Base-by-base conservation (phyloP, 345 rosid genomes). In the Murraya paniculata region DNA sequence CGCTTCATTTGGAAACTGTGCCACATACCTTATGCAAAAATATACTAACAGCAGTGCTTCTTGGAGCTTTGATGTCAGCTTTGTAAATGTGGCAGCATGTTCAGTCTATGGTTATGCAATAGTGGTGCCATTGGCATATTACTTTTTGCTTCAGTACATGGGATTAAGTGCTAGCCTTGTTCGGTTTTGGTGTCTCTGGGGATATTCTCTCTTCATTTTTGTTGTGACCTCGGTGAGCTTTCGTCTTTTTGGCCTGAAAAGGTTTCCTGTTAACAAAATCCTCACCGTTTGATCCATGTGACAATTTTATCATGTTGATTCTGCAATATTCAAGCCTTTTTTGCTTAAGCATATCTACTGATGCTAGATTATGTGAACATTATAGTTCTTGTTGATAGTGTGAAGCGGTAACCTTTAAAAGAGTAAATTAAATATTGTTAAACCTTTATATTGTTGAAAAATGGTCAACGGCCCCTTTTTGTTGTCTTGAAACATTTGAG, bases 121-220 rank as follows among this genome's bases (percentile, higher is more conserved):
- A 78, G 76, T 90, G 80, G 94, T 92, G 72, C 98, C 99, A 4
- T 60, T 96, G 81, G 97, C 89, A 55, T 96, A 89, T 81, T 94
- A 92, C 83, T 96, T 94, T 88, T 75, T 92, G 83, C 91, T 94
- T 60, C 84, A 80, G 59, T 96, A 96, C 78, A 85, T 94, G 87
- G 98, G 94, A 79, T 89, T 95, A 77, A 88, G 78, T 83, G 91
- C 94, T 79, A 93, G 89, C 88, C 95, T 96, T 64, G 65, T 94
- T 67, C 86, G 89, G 53, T 88, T 92, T 84, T 94, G 97, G 98
- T 91, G 99, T 89, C 82, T 96, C 89, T 92, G 99, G 99, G 99
- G 99, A 53, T 94, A 96, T 84, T 96, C 99, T 75, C 94, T 94
- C 82, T 83, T 82, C 85, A 83, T 94, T 69, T 94, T 94, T 68